Evolutionary conservation across 2,329 filamentous ascomycete genomes (phyloP).

Genomic region (Fonsecaea pugnacius): DNA sequence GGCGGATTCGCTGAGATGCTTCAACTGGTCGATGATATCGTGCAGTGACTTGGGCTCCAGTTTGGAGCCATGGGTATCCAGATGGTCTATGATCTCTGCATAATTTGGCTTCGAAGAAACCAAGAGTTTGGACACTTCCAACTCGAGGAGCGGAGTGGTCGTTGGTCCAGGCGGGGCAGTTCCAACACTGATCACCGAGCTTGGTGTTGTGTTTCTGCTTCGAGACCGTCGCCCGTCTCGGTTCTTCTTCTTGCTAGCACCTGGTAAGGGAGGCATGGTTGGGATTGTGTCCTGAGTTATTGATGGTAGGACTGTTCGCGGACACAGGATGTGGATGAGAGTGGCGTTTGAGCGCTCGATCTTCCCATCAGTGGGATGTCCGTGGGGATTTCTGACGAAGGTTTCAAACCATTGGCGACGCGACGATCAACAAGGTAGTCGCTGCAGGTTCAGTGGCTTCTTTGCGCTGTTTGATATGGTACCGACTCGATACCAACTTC

Average conservation of each 20-base stretch:
- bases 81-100: slow-evolving; percentile 62
- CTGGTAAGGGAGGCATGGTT: slow-evolving; percentile 46
- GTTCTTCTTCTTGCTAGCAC: slow-evolving; percentile 57
- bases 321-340: slow-evolving; percentile 4
- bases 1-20: slow-evolving; percentile 61
- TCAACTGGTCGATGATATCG: slow-evolving; percentile 59
- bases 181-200: slow-evolving; percentile 57
- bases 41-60: slow-evolving; percentile 54
- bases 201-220: slow-evolving; percentile 68
- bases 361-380: neutral
- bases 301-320: neutral
- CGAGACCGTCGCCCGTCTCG: slow-evolving; percentile 59
- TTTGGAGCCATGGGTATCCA: slow-evolving; percentile 54
- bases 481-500: neutral
- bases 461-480: neutral
- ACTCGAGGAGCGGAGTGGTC: slow-evolving; percentile 60
- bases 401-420: neutral
- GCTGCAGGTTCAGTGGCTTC: neutral
- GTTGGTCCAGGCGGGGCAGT: slow-evolving; percentile 43
- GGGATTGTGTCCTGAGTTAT: neutral
- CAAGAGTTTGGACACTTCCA: slow-evolving; percentile 55
- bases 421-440: neutral
- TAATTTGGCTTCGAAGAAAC: slow-evolving; percentile 57
- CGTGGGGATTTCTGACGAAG: neutral
- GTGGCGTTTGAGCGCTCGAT: slow-evolving; percentile 2